These are phyloP conservation scores for Ustilago nuda DNA, from an alignment of 1,284 basidiomycete species.

Conservation along the genomic window DNA sequence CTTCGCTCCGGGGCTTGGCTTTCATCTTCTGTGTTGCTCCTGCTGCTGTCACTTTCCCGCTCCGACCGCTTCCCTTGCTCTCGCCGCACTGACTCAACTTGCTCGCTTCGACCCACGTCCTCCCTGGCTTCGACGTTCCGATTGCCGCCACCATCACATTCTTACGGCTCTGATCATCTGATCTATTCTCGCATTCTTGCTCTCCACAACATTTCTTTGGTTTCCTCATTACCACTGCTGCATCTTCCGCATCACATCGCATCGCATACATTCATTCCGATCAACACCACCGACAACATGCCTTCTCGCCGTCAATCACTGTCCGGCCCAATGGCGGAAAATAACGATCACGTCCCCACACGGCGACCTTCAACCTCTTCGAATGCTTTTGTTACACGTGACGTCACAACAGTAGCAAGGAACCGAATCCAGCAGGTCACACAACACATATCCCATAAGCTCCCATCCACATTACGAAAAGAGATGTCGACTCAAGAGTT, in stretches of 20 bases:
- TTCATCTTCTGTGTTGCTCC: not conserved
- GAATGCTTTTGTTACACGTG: conserved; percentile 5
- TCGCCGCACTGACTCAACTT: conserved; percentile 33
- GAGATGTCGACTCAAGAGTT: conserved; percentile 53
- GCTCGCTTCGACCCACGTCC: conserved; percentile 1
- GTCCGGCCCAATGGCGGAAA: conserved; percentile 34
- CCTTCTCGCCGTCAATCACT: conserved; percentile 38
- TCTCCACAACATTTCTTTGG: not conserved
- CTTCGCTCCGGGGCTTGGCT: conserved; percentile 9
- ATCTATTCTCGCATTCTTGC: not conserved
- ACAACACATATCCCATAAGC: conserved; percentile 38
- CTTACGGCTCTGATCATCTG: not conserved
- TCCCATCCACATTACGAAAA: conserved; percentile 49
- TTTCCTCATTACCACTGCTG: not conserved
- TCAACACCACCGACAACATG: conserved; percentile 13
- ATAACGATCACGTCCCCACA: conserved; percentile 21
- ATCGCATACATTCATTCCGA: no score
- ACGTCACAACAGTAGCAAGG: conserved; percentile 29
- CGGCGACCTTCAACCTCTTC: conserved; percentile 33
- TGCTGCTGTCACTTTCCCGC: conserved; percentile 8
- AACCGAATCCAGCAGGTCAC: conserved; percentile 45
- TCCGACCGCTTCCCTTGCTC: conserved; percentile 6
- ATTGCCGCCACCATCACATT: not conserved
- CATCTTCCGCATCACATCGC: not conserved
- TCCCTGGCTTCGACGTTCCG: conserved; percentile 2